Evolutionary conservation across 1,284 basidiomycete genomes (phyloP), one percentile per base, ranked within the genome.

Genomic region (Ceraceosorus guamensis): DNA sequence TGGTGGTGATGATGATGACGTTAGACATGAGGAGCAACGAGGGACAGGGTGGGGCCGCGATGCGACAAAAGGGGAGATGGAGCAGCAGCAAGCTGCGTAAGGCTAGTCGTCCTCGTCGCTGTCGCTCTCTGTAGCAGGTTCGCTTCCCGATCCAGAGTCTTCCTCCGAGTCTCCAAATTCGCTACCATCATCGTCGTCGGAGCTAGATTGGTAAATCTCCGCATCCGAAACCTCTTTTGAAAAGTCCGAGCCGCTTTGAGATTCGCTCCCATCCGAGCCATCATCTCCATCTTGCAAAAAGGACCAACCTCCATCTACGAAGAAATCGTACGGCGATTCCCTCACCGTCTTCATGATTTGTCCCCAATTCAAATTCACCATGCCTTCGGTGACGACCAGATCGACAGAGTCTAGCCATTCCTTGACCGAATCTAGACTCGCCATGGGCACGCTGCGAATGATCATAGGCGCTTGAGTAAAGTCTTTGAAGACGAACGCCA

Each of bases 351-450:
- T 71, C 66, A 75, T 95, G 76, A 99, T 96, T 3, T 89, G 89
- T 14, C 86, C 85, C 95, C 95, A 98, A 75, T 96, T 95, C 78
- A 97, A 80, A 78, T 98, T 98, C 79, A 98, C 91, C 1, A 91
- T 90, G 8, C 93, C 89, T 78, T 97, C 95, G 47, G 88, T 89
- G 78, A 96, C 84, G 13, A 92, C 87, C 57, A 98, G 93, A 76
- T 98, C 95, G 55, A 95, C 91, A 41, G 61, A 62, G 56, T 99
- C 92, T 32, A 99, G 83, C 93, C 92, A 99, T 75, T 76, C 71
- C 65, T 75, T 75, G 52, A 75, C 69, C 44, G 69, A 66, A 52
- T 76, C 72, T 45, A 73, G 53, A 46, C 66, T 66, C 6, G 63
- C 56, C 2, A 61, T 70, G 4, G 72, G 72, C 30, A 75, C 71